Conservation (phyloP, 768 basidiomycete species). For the Grammothele lineata region DNA sequence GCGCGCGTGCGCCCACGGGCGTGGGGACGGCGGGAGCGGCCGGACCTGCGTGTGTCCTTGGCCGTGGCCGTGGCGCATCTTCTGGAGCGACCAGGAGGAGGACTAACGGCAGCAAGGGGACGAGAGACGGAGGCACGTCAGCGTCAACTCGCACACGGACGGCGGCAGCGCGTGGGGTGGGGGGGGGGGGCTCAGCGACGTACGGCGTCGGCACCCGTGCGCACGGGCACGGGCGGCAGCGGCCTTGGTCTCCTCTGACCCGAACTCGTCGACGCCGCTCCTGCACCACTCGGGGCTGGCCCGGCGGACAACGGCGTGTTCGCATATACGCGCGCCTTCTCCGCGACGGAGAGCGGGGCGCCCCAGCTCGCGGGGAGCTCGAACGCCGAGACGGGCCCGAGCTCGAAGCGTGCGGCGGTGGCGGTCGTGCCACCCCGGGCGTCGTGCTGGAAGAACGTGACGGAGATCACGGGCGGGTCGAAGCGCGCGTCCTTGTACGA, state of each 20-base stretch:
- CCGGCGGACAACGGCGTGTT: not conserved
- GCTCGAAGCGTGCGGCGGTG: no score
- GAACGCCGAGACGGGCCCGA: not conserved
- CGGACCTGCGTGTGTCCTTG: no score
- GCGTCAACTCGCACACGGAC: no score
- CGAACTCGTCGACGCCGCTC: no score
- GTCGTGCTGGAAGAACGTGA: slow-evolving; percentile 10
- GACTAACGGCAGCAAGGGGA: no score
- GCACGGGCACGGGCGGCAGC: slow-evolving; percentile 11
- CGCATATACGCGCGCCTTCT: not conserved
- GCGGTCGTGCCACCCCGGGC: not conserved
- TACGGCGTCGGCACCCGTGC: slow-evolving; percentile 5
- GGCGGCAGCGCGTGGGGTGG: no score
- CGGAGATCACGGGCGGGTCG: slow-evolving; percentile 9
- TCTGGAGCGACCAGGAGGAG: no score
- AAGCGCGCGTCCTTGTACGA: slow-evolving; percentile 3
- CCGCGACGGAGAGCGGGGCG: not conserved
- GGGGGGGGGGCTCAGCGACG: not conserved
- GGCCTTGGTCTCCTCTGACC: slow-evolving; percentile 7
- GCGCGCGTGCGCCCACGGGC: no score
- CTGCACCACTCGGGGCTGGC: no score
- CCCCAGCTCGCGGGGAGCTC: not conserved
- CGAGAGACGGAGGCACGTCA: no score
- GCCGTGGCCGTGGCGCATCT: no score
- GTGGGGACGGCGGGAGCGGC: no score